Percentiles rank a stretch among this genome's conserved stretches.
Evolutionary conservation across 1,284 basidiomycete species (phyloP).

Genomic region (Ceratobasidium sp.): DNA sequence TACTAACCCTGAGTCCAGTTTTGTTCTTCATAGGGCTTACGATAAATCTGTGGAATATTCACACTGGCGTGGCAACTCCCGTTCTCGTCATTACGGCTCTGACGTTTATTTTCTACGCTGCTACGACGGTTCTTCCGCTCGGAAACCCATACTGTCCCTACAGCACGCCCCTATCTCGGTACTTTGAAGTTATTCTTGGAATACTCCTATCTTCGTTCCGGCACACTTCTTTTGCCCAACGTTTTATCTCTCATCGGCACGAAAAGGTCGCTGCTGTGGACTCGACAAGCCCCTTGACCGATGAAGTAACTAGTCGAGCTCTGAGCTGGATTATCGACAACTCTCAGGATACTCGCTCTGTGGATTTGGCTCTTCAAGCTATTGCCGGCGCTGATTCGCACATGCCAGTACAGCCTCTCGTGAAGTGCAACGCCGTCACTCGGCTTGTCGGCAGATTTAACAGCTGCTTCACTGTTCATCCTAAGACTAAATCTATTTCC

Average conservation of each 20-base stretch:
- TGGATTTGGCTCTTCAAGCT: conserved; percentile 23
- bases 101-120: conserved; percentile 14
- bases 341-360: conserved; percentile 9
- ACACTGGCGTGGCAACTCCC: neutral
- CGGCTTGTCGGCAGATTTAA: neutral
- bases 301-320: conserved; percentile 14
- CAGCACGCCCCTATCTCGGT: conserved; percentile 8
- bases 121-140: conserved; percentile 17
- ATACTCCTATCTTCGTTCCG: neutral
- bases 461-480: neutral
- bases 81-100: conserved; percentile 11
- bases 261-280: neutral
- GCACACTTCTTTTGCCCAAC: neutral
- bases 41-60: conserved; percentile 15
- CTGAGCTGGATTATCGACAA: conserved; percentile 13
- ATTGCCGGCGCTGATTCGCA: conserved; percentile 6
- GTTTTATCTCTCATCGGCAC: neutral
- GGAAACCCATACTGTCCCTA: conserved; percentile 20
- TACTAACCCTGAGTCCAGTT: neutral
- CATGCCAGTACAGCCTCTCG: conserved; percentile 8
- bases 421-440: neutral
- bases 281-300: neutral
- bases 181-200: neutral
- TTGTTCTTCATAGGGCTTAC: conserved; percentile 7
- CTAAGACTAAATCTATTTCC: neutral